phyloP scores from a whole-genome alignment of 139 green algal species.

The Picochlorum sp. region DNA sequence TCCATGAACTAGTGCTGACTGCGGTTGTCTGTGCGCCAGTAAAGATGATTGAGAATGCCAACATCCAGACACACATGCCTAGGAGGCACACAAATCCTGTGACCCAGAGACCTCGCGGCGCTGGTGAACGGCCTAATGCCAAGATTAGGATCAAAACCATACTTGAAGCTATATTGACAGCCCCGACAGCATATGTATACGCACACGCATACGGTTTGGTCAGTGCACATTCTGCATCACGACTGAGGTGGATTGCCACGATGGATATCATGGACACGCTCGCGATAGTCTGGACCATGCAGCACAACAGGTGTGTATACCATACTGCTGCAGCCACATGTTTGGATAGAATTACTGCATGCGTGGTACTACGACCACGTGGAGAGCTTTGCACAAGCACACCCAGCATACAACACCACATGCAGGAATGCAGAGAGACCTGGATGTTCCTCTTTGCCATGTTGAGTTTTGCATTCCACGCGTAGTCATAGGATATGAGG shows the following conservation, averaged over 20 bases:
- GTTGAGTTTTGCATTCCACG: constrained; percentile 10
- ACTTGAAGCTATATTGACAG: no score
- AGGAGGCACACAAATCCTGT: no score
- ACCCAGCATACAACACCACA: constrained; percentile 5
- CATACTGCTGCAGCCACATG: not conserved
- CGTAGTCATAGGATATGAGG: constrained; percentile 10
- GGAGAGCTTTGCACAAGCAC: not conserved
- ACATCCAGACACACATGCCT: no score
- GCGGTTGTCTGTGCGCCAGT: no score
- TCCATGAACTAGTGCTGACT: no score
- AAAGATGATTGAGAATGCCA: no score
- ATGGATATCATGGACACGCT: not conserved
- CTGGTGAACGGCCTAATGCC: no score
- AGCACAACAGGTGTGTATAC: not conserved
- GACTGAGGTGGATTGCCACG: not conserved
- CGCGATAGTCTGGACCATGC: not conserved
- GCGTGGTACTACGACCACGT: no score
- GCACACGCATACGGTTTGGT: no score
- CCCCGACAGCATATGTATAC: no score
- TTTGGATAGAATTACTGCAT: not conserved
- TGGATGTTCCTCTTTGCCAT: not conserved
- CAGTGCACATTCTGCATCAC: not conserved
- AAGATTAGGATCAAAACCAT: no score
- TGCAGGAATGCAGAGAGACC: not conserved
- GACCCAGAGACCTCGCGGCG: no score